These are phyloP conservation scores for Microascus cirrosus DNA, from an alignment of 2,329 filamentous ascomycete genomes.

Conservation along the genomic window DNA sequence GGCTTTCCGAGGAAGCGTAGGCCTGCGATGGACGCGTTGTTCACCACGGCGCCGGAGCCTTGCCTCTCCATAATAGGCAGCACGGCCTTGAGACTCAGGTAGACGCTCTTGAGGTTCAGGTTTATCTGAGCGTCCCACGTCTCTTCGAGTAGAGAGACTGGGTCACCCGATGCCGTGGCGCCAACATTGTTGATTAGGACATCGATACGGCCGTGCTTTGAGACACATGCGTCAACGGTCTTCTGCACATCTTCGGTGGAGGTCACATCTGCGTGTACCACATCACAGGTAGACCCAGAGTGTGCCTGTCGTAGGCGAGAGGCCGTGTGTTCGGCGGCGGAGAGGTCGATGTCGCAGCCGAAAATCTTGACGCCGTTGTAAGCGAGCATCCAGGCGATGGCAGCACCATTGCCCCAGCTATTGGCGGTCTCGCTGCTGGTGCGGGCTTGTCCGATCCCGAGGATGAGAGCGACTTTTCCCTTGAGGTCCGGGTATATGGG, in stretches of 20 bases:
- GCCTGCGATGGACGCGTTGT: slow-evolving; percentile 38
- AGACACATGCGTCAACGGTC: slow-evolving; percentile 38
- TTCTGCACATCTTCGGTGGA: slow-evolving; percentile 36
- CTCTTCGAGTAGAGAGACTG: slow-evolving; percentile 34
- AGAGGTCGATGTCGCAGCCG: slow-evolving; percentile 31
- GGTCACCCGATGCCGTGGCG: slow-evolving; percentile 38
- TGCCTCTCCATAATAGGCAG: slow-evolving; percentile 44
- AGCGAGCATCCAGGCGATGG: slow-evolving; percentile 34
- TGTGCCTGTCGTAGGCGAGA: slow-evolving; percentile 25
- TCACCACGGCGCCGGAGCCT: slow-evolving; percentile 25
- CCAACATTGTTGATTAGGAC: slow-evolving; percentile 52
- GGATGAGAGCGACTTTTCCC: slow-evolving; percentile 31
- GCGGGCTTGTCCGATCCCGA: slow-evolving; percentile 31
- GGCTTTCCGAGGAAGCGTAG: slow-evolving; percentile 35
- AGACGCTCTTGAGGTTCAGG: slow-evolving; percentile 45
- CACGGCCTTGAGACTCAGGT: slow-evolving; percentile 38
- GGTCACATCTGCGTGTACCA: slow-evolving; percentile 39
- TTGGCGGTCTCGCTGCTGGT: slow-evolving; percentile 11
- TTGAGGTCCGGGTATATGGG: slow-evolving; percentile 15
- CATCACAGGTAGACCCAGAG: slow-evolving; percentile 20
- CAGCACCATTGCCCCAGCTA: slow-evolving; percentile 39
- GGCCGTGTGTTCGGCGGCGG: slow-evolving; percentile 24
- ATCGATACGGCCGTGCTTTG: slow-evolving; percentile 43
- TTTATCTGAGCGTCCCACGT: slow-evolving; percentile 41
- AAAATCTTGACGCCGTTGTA: slow-evolving; percentile 35